Conservation (phyloP, 768 basidiomycete genomes). For the Cyclocybe cylindracea region DNA sequence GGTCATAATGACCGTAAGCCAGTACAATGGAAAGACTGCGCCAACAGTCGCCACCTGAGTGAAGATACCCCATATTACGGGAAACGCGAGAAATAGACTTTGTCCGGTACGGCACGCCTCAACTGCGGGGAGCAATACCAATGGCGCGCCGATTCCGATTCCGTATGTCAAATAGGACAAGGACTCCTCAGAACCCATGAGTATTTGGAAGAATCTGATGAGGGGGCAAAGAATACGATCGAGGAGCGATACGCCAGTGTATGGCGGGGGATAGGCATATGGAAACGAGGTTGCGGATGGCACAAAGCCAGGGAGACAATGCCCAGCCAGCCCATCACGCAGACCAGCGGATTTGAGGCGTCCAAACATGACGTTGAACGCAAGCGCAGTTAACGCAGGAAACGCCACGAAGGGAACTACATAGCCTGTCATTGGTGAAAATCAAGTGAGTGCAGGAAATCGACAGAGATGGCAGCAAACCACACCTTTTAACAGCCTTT, state of each 20-base stretch:
- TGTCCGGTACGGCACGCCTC: conserved; percentile 44
- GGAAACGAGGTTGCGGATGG: conserved; percentile 1
- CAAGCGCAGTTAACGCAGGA: conserved; percentile 35
- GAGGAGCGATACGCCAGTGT: conserved; percentile 35
- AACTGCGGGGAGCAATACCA: conserved; percentile 43
- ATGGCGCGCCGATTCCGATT: conserved; percentile 29
- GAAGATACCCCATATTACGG: conserved; percentile 40
- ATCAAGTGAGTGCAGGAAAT: not conserved
- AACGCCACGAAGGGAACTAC: conserved; percentile 39
- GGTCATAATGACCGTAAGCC: conserved; percentile 44
- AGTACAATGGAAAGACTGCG: conserved; percentile 47
- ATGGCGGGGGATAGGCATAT: conserved; percentile 37
- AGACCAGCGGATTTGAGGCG: conserved; percentile 32
- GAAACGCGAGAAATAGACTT: conserved; percentile 37
- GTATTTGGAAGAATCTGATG: conserved; percentile 48
- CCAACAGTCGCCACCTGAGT: conserved; percentile 45
- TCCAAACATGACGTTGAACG: conserved; percentile 34
- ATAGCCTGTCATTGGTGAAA: conserved; percentile 9
- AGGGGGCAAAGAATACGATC: conserved; percentile 44
- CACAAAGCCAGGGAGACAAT: conserved; percentile 27
- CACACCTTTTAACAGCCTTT: no score
- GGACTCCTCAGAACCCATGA: conserved; percentile 30
- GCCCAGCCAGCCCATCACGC: conserved; percentile 22
- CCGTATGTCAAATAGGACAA: conserved; percentile 38
- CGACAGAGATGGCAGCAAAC: conserved; percentile 1